These are phyloP conservation scores for Durotheca rogersii DNA, from an alignment of 495 filamentous ascomycete species.

Conservation along the genomic window DNA sequence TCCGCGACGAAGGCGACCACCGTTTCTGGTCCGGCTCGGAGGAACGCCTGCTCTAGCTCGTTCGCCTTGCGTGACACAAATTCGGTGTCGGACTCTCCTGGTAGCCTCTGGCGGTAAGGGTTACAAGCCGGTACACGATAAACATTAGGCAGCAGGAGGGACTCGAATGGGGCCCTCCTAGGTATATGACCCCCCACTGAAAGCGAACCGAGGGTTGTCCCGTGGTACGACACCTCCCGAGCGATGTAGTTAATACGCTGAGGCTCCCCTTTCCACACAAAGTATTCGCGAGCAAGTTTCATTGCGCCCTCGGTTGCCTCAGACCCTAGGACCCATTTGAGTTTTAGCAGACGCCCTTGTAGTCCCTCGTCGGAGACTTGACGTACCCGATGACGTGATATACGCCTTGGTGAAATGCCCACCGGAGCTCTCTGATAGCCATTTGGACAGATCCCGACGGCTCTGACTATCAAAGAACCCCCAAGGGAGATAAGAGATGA, in stretches of 20 bases:
- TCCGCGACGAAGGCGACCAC: constrained; percentile 80
- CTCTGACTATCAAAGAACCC: constrained; percentile 41
- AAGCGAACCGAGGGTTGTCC: constrained; percentile 68
- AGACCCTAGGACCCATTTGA: constrained; percentile 48
- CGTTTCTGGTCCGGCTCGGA: constrained; percentile 65
- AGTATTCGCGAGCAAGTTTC: constrained; percentile 70
- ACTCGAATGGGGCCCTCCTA: constrained; percentile 65
- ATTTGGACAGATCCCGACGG: constrained; percentile 37
- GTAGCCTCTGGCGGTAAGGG: constrained; percentile 39
- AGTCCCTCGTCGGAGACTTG: not conserved
- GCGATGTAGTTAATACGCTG: constrained; percentile 61
- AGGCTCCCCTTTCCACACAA: constrained; percentile 50
- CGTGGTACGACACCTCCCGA: constrained; percentile 71
- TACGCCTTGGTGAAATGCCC: constrained; percentile 47
- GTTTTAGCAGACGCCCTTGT: not conserved
- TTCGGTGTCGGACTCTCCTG: constrained; percentile 37
- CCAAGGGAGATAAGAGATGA: constrained; percentile 43
- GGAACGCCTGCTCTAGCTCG: constrained; percentile 76
- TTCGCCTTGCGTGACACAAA: constrained; percentile 56
- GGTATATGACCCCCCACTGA: constrained; percentile 62
- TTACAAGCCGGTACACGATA: constrained; percentile 69
- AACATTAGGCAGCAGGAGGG: constrained; percentile 61
- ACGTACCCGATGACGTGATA: constrained; percentile 25
- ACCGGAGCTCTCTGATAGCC: constrained; percentile 45
- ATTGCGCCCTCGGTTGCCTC: constrained; percentile 72